Evolutionary conservation across 2,329 filamentous ascomycete genomes (phyloP).

Genomic region (Ustilaginoidea virens): DNA sequence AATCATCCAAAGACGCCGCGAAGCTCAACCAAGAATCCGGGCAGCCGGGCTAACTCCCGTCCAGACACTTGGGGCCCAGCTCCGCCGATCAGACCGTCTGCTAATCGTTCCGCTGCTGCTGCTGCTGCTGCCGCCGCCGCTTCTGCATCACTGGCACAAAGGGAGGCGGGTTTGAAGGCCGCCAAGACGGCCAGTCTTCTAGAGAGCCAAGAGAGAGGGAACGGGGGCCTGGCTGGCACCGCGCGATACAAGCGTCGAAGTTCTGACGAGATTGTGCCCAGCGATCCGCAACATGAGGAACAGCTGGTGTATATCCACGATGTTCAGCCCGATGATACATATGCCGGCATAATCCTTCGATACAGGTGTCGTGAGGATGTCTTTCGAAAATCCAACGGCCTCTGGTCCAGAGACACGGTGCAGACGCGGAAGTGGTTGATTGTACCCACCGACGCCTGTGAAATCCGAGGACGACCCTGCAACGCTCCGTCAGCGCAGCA

Average conservation of each 20-base stretch:
- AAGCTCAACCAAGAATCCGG: too few relatives aligned
- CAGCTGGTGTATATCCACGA: conserved; percentile 83
- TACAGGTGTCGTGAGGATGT: conserved; percentile 77
- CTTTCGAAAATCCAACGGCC: conserved; percentile 74
- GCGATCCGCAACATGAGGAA: conserved; percentile 49
- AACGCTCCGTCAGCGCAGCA: conserved; percentile 30
- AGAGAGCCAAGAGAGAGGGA: conserved; percentile 45
- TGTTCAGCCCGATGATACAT: conserved; percentile 68
- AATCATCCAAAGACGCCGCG: conserved; percentile 6
- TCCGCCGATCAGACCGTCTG: conserved; percentile 24
- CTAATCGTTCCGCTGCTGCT: conserved; percentile 33
- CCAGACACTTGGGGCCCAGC: conserved; percentile 32
- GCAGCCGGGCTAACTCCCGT: conserved; percentile 9
- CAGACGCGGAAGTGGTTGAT: conserved; percentile 70
- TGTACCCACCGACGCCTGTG: conserved; percentile 80
- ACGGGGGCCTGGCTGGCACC: conserved; percentile 38
- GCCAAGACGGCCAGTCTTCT: conserved; percentile 43
- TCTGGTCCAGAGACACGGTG: conserved; percentile 89
- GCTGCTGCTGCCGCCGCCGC: conserved; percentile 48
- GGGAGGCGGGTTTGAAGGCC: conserved; percentile 38
- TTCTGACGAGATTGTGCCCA: conserved; percentile 43
- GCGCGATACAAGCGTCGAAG: conserved; percentile 49
- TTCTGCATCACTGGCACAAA: conserved; percentile 35
- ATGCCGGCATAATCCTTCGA: conserved; percentile 78
- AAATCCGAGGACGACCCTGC: conserved; percentile 59